phyloP scores from a whole-genome alignment of 176 grass and related monocot species.

The Bonia amplexicaulis region DNA sequence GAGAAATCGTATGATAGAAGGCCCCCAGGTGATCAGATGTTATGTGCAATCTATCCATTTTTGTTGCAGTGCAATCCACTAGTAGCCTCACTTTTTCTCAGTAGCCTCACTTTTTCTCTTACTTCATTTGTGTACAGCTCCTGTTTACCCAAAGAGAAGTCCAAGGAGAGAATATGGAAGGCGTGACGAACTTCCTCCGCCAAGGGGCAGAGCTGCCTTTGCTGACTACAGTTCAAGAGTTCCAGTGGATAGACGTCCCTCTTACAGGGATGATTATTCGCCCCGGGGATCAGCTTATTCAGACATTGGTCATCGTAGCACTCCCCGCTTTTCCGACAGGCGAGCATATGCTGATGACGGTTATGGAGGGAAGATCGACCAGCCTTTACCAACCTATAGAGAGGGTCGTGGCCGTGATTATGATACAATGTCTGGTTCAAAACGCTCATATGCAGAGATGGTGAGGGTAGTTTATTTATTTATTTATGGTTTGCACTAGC shows the following conservation, averaged over 20 bases:
- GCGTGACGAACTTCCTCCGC: constrained; percentile 58
- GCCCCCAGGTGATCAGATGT: constrained; percentile 46
- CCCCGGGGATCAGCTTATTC: constrained; percentile 56
- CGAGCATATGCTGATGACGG: constrained; percentile 60
- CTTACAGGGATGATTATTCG: constrained; percentile 72
- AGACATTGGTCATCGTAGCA: constrained; percentile 48
- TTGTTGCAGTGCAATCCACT: neutral
- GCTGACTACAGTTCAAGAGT: constrained; percentile 57
- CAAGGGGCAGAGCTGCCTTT: constrained; percentile 46
- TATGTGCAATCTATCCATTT: constrained; percentile 2
- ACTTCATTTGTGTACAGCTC: constrained; percentile 31
- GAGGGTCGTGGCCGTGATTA: constrained; percentile 64
- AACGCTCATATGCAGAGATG: constrained; percentile 68
- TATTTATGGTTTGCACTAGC: neutral
- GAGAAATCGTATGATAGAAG: constrained; percentile 68
- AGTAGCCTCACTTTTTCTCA: neutral
- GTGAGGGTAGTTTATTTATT: constrained; percentile 27
- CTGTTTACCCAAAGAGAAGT: constrained; percentile 67
- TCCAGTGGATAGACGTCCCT: constrained; percentile 50
- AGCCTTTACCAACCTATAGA: constrained; percentile 50
- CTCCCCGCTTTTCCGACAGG: constrained; percentile 54
- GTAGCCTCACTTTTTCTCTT: neutral
- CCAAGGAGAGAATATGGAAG: constrained; percentile 64
- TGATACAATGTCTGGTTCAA: constrained; percentile 68
- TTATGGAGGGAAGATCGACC: constrained; percentile 58